phyloP scores from a whole-genome alignment of 2,329 filamentous ascomycete species.

The Chalaropsis ovoidea region DNA sequence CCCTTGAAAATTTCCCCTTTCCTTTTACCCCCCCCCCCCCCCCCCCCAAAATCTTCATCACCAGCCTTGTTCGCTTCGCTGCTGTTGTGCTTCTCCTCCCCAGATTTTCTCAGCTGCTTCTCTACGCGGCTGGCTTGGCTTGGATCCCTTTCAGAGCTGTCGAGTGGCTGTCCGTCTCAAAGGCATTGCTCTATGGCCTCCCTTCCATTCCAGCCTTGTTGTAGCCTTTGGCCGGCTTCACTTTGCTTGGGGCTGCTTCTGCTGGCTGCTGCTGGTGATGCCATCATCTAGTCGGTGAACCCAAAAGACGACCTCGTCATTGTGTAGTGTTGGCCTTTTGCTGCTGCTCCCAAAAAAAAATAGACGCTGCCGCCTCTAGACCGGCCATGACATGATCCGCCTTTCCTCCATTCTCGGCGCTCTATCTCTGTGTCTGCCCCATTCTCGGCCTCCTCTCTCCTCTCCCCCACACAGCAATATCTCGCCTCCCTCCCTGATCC shows the following conservation, averaged over 20 bases:
- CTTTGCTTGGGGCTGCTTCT: neutral
- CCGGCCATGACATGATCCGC: neutral
- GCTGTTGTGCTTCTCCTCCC: neutral
- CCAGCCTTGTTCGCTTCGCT: neutral
- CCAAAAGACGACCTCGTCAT: no score
- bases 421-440: neutral
- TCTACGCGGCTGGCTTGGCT: neutral
- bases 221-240: no score
- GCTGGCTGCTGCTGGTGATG: no score
- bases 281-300: neutral
- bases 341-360: neutral
- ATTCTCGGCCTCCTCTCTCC: neutral
- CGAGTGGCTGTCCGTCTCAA: neutral
- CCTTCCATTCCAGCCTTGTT: constrained; percentile 14
- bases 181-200: constrained; percentile 7
- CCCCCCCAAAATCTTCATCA: neutral
- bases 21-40: no score
- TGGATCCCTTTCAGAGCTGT: neutral
- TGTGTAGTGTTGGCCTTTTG: no score
- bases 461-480: no score
- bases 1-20: no score
- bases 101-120: neutral
- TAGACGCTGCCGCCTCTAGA: neutral
- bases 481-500: neutral
- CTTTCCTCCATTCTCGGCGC: constrained; percentile 5